A percentile compares a stretch with the other conserved stretches of the same genome.
phyloP scores from a whole-genome alignment of 768 basidiomycete genomes.

The Russula olivacea region DNA sequence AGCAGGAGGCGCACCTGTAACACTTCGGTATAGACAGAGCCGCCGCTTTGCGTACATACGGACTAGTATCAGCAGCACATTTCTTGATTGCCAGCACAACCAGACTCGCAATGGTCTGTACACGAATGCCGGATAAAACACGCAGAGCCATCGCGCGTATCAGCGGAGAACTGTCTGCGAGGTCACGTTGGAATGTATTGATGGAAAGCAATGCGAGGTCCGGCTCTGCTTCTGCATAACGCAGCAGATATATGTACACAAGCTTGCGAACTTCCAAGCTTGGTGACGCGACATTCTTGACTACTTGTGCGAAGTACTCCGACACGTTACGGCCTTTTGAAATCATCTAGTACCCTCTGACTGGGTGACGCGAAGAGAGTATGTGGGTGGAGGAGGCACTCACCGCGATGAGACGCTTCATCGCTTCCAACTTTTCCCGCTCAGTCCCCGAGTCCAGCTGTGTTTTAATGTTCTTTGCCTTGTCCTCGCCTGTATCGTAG shows the following conservation, averaged over 20 bases:
- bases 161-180: conserved; percentile 85
- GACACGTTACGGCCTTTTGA: conserved; percentile 90
- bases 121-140: conserved; percentile 86
- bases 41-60: conserved; percentile 91
- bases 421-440: conserved; percentile 86
- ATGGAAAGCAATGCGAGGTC: conserved; percentile 94
- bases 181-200: conserved; percentile 97
- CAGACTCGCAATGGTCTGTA: conserved; percentile 81
- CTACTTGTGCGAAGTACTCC: conserved; percentile 92
- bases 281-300: conserved; percentile 91
- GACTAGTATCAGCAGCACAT: conserved; percentile 85
- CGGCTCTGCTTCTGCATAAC: conserved; percentile 89
- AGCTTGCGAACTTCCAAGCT: conserved; percentile 94
- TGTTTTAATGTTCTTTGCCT: conserved; percentile 71
- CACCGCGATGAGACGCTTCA: conserved; percentile 93
- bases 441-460: conserved; percentile 88
- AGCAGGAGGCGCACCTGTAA: conserved; percentile 50
- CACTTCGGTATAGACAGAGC: conserved; percentile 86
- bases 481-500: conserved; percentile 72
- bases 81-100: conserved; percentile 88
- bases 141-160: conserved; percentile 95
- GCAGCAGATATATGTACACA: conserved; percentile 94
- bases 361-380: background rate
- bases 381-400: conserved; percentile 31
- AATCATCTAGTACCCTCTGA: conserved; percentile 57